Evolutionary conservation across 352 stramenopile genomes (phyloP).

Genomic region (Globisporangium canariense): DNA sequence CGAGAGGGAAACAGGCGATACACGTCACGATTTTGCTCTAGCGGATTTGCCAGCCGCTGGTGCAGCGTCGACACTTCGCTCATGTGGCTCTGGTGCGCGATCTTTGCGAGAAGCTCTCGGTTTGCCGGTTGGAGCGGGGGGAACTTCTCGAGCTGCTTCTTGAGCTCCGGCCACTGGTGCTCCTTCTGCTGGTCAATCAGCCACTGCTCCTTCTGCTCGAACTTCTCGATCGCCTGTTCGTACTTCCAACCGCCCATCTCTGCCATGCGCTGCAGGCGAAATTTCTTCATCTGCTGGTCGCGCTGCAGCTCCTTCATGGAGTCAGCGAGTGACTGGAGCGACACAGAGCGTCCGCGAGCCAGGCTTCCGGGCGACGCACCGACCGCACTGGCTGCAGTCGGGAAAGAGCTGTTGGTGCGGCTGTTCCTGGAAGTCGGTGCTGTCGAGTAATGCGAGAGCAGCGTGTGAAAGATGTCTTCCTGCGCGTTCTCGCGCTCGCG

Average conservation of each 20-base stretch:
- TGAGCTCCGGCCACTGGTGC: slow-evolving; percentile 58
- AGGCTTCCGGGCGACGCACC: slow-evolving; percentile 1
- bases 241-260: slow-evolving; percentile 80
- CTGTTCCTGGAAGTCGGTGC: slow-evolving; percentile 14
- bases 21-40: slow-evolving; percentile 62
- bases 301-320: slow-evolving; percentile 81
- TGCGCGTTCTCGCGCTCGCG: slow-evolving; percentile 67
- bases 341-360: slow-evolving; percentile 16
- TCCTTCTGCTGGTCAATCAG: slow-evolving; percentile 51
- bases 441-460: slow-evolving; percentile 57
- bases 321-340: slow-evolving; percentile 49
- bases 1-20: slow-evolving; percentile 52
- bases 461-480: slow-evolving; percentile 71
- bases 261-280: slow-evolving; percentile 45
- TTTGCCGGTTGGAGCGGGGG: slow-evolving; percentile 18
- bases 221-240: slow-evolving; percentile 48
- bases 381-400: not conserved
- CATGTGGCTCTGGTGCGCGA: slow-evolving; percentile 42
- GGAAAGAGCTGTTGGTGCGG: slow-evolving; percentile 14
- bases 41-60: slow-evolving; percentile 57
- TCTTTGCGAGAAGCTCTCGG: slow-evolving; percentile 20
- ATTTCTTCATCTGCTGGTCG: slow-evolving; percentile 86
- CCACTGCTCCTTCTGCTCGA: slow-evolving; percentile 59
- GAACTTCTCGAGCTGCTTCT: slow-evolving; percentile 34
- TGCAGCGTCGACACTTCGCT: slow-evolving; percentile 45